These are phyloP conservation scores for Oenanthe sinensis DNA, from an alignment of 129 eudicot species.

Conservation along the genomic window DNA sequence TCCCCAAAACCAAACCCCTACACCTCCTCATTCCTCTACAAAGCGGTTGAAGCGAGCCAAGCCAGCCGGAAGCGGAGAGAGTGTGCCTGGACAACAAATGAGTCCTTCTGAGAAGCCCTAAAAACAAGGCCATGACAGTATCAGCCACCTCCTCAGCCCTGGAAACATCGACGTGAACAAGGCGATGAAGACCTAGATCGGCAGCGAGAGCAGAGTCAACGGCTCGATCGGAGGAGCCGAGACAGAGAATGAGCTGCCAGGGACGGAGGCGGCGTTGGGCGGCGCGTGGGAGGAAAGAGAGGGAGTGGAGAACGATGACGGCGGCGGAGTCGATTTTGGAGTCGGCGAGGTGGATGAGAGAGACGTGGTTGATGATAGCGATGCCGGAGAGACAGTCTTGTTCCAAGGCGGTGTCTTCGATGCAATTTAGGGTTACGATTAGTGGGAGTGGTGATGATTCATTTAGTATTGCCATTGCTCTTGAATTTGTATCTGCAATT, in stretches of 20 bases:
- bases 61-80: constrained; percentile 92
- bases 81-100: constrained; percentile 78
- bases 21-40: constrained; percentile 98
- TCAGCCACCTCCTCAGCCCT: constrained; percentile 97
- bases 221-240: constrained; percentile 89
- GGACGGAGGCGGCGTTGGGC: constrained; percentile 99
- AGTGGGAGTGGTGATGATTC: constrained; percentile 35
- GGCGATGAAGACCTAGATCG: constrained; percentile 67
- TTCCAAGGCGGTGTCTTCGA: constrained; percentile 68
- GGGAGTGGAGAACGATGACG: constrained; percentile 88
- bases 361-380: constrained; percentile 80
- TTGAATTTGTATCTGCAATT: neutral
- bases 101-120: constrained; percentile 80
- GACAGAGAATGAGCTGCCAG: constrained; percentile 87
- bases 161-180: constrained; percentile 85
- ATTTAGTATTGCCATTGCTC: constrained; percentile 20
- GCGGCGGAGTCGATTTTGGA: constrained; percentile 77
- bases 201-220: constrained; percentile 84
- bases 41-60: constrained; percentile 92
- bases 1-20: constrained; percentile 87
- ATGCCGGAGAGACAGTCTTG: constrained; percentile 62
- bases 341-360: constrained; percentile 64
- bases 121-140: constrained; percentile 83
- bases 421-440: constrained; percentile 86
- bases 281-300: constrained; percentile 97